Conservation (phyloP, 2,329 filamentous ascomycete genomes). For the Lachnellula willkommii region DNA sequence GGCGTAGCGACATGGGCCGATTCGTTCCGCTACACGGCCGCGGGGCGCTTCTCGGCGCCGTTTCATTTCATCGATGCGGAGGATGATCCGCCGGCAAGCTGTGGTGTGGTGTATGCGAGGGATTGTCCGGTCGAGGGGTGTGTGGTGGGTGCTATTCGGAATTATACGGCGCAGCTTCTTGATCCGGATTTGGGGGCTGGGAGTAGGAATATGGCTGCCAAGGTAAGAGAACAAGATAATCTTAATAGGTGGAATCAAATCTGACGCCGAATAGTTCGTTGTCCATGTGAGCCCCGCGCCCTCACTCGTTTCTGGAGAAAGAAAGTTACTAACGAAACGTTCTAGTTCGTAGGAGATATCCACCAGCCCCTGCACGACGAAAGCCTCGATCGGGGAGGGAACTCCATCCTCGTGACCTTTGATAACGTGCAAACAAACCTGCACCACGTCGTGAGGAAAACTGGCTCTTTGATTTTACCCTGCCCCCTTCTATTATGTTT, state of each 20-base stretch:
- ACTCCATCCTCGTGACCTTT: slow-evolving; percentile 61
- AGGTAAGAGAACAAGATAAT: slow-evolving; percentile 42
- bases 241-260: neutral
- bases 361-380: slow-evolving; percentile 65
- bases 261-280: slow-evolving; percentile 25
- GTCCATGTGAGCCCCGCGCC: slow-evolving; percentile 26
- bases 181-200: slow-evolving; percentile 35
- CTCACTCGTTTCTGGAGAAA: neutral
- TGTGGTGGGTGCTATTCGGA: slow-evolving; percentile 43
- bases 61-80: slow-evolving; percentile 68
- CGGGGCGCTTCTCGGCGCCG: slow-evolving; percentile 54
- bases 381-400: slow-evolving; percentile 60
- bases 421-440: slow-evolving; percentile 55
- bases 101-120: slow-evolving; percentile 52
- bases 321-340: slow-evolving; percentile 32
- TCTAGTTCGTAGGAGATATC: slow-evolving; percentile 66
- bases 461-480: too few species aligned
- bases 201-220: slow-evolving; percentile 52
- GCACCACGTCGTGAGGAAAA: slow-evolving; percentile 48
- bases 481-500: too few species aligned
- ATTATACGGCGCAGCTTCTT: slow-evolving; percentile 28
- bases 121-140: slow-evolving; percentile 61
- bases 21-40: slow-evolving; percentile 55
- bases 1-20: slow-evolving; percentile 64
- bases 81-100: slow-evolving; percentile 53